These are phyloP conservation scores for Smittium culicis DNA, from an alignment of 371 early-diverging fungal species.

Conservation along the genomic window DNA sequence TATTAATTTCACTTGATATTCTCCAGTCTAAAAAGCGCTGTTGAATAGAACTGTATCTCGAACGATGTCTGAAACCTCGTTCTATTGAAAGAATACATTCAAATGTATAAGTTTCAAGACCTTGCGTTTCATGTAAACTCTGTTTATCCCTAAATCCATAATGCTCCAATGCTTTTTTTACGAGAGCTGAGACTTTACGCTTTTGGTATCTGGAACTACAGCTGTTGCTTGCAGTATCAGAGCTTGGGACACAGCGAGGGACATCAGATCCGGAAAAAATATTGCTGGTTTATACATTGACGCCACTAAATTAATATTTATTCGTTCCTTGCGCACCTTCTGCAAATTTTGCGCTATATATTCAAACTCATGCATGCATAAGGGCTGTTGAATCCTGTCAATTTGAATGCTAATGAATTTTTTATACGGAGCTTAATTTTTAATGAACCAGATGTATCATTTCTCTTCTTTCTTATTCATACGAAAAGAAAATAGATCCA, in stretches of 20 bases:
- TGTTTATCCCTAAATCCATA: too few relatives aligned
- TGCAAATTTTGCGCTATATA: constrained; percentile 19
- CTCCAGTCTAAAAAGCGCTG: too few relatives aligned
- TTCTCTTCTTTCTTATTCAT: constrained; percentile 7
- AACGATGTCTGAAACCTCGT: too few relatives aligned
- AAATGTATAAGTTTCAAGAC: too few relatives aligned
- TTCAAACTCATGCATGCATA: constrained; percentile 20
- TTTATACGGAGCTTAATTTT: constrained; percentile 17
- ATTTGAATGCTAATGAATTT: constrained; percentile 25
- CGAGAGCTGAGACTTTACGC: too few relatives aligned
- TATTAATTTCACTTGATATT: too few relatives aligned
- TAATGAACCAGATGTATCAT: constrained; percentile 15
- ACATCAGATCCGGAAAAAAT: background rate
- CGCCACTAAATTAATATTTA: constrained; percentile 1
- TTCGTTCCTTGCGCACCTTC: constrained; percentile 14
- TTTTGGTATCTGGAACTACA: too few relatives aligned
- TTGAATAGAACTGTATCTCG: too few relatives aligned
- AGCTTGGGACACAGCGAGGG: background rate
- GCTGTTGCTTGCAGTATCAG: background rate
- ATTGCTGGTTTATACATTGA: background rate
- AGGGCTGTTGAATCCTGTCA: constrained; percentile 14
- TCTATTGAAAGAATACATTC: too few relatives aligned
- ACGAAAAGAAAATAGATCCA: constrained; percentile 27
- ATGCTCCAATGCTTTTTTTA: too few relatives aligned
- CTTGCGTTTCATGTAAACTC: too few relatives aligned